Evolutionary conservation across 192 early-diverging fungal species (phyloP).

Genomic region (Linnemannia zychae): DNA sequence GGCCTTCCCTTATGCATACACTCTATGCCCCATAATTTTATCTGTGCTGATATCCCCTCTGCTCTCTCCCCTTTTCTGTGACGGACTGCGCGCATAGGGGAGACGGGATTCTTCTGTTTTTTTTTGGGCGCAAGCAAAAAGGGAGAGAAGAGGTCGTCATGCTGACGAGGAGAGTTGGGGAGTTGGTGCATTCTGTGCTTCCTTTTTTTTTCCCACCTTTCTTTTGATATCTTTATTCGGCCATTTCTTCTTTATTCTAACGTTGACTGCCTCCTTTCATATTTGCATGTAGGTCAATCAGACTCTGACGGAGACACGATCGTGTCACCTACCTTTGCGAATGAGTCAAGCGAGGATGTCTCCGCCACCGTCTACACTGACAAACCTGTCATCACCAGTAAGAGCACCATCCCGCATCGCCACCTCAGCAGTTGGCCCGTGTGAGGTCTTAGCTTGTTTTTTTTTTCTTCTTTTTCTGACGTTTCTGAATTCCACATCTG

Average conservation of each 20-base stretch:
- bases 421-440: no score
- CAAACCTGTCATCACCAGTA: conserved; percentile 49
- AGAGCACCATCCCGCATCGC: conserved; percentile 16
- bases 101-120: neutral
- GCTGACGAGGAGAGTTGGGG: neutral
- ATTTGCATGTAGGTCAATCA: conserved; percentile 27
- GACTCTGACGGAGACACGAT: conserved; percentile 53
- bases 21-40: conserved; percentile 1
- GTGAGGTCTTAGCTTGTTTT: no score
- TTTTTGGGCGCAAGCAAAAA: conserved; percentile 1
- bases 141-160: neutral
- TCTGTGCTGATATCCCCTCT: neutral
- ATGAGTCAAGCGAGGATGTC: neutral
- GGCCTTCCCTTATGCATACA: neutral
- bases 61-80: neutral
- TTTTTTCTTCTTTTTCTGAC: neutral
- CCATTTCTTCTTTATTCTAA: neutral
- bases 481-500: neutral
- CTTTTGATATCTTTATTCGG: neutral
- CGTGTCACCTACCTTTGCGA: conserved; percentile 28
- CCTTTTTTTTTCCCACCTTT: neutral
- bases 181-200: neutral
- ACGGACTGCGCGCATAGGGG: neutral
- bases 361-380: conserved; percentile 25
- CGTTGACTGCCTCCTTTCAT: neutral